phyloP scores from a whole-genome alignment of 805 yeast genomes.

The Yamadazyma olivae region DNA sequence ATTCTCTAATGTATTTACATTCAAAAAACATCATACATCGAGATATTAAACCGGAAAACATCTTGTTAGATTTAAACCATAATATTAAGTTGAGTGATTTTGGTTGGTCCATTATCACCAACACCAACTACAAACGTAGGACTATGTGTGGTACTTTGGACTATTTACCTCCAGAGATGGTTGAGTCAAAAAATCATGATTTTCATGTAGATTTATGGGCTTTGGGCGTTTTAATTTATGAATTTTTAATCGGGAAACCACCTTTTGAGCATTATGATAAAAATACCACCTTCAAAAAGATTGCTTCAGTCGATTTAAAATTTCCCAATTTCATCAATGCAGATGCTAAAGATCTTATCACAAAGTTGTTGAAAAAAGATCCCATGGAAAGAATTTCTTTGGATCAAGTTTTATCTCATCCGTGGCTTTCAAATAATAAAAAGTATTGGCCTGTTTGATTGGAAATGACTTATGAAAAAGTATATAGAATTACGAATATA shows the following conservation, averaged over 20 bases:
- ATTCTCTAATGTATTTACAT: conserved; percentile 77
- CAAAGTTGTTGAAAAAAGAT: conserved; percentile 58
- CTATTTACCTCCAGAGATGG: conserved; percentile 94
- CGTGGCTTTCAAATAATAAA: conserved; percentile 75
- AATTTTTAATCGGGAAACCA: conserved; percentile 82
- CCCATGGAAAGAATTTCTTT: conserved; percentile 66
- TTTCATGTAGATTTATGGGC: conserved; percentile 89
- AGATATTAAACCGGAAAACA: conserved; percentile 93
- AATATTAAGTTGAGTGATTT: conserved; percentile 85
- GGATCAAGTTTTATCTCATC: conserved; percentile 64
- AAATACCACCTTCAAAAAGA: conserved; percentile 75
- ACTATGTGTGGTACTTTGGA: conserved; percentile 96
- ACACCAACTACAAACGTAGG: conserved; percentile 43
- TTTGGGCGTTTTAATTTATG: conserved; percentile 81
- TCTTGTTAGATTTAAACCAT: conserved; percentile 72
- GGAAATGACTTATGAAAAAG: neutral
- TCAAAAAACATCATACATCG: conserved; percentile 80
- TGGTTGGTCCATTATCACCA: conserved; percentile 79
- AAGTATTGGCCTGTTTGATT: conserved; percentile 50
- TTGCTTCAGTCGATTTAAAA: conserved; percentile 69
- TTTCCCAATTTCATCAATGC: conserved; percentile 68
- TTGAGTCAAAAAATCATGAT: conserved; percentile 77
- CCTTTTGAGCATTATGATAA: conserved; percentile 86
- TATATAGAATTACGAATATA: neutral
- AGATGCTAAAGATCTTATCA: conserved; percentile 77